phyloP scores from a whole-genome alignment of 495 filamentous ascomycete genomes.

The Trichodelitschia bisporula region DNA sequence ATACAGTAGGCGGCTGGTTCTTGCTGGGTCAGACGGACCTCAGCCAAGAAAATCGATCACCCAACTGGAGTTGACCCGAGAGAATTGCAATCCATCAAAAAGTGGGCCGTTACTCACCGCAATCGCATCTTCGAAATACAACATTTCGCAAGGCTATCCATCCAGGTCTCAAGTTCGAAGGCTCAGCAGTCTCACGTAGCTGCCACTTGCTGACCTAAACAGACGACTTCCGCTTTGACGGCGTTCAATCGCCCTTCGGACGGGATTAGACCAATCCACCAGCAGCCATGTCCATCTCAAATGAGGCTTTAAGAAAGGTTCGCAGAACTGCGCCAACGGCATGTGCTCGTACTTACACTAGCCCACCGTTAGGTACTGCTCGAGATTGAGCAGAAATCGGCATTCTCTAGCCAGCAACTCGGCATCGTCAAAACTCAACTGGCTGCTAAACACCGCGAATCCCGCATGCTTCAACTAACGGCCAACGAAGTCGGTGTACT shows the following conservation, averaged over 20 bases:
- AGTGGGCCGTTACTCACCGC: too few species aligned
- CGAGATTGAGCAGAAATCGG: conserved; percentile 78
- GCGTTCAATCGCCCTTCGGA: background rate
- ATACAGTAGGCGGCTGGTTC: too few species aligned
- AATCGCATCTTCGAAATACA: too few species aligned
- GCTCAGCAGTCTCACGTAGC: too few species aligned
- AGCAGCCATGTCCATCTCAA: conserved; percentile 70
- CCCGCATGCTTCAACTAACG: conserved; percentile 72
- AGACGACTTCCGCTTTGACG: too few species aligned
- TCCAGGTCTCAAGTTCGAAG: too few species aligned
- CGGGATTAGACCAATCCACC: background rate
- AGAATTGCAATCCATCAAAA: too few species aligned
- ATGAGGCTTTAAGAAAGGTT: conserved; percentile 88
- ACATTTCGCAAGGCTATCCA: too few species aligned
- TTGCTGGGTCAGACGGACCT: too few species aligned
- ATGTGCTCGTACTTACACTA: background rate
- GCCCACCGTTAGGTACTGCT: conserved; percentile 42
- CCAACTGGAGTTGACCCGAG: too few species aligned
- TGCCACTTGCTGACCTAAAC: too few species aligned
- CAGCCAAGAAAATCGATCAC: too few species aligned
- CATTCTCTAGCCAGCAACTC: conserved; percentile 79
- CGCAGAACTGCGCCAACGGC: conserved; percentile 3
- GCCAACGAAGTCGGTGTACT: conserved; percentile 54
- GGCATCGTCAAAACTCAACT: conserved; percentile 67
- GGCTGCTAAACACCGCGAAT: conserved; percentile 64